These are phyloP conservation scores for Solanum chiquidenum DNA, from an alignment of 257 asterid species.

Conservation along the genomic window DNA sequence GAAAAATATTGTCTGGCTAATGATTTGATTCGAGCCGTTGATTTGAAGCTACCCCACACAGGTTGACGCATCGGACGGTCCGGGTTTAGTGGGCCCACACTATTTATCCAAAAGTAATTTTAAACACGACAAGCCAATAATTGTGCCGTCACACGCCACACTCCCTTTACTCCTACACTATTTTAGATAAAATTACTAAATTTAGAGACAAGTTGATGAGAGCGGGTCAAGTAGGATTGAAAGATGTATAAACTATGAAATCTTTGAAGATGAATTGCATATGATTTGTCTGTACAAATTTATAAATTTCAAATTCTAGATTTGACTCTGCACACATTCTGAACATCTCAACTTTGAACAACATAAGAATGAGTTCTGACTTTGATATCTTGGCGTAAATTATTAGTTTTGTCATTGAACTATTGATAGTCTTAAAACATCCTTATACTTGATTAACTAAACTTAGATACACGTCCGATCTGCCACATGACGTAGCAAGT, in stretches of 20 bases:
- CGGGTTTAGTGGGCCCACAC: neutral
- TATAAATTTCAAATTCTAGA: no score
- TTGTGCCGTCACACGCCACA: neutral
- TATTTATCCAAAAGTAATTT: neutral
- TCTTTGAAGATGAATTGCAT: neutral
- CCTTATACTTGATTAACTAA: no score
- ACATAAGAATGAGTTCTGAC: no score
- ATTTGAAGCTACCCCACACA: neutral
- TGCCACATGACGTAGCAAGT: no score
- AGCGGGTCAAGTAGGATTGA: neutral
- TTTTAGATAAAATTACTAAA: neutral
- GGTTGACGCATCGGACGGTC: neutral
- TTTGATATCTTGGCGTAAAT: no score
- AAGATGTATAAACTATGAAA: neutral
- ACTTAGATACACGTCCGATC: no score
- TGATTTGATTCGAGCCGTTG: neutral
- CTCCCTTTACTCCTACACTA: neutral
- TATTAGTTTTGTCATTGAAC: no score
- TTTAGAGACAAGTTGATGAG: neutral
- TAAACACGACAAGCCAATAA: neutral
- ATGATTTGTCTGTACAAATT: neutral
- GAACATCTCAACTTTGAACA: no score
- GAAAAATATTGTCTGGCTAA: neutral
- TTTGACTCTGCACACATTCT: fast-evolving
- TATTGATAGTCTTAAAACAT: no score